A percentile compares a stretch with the other conserved stretches of the same genome.
These are phyloP conservation scores for Rubia tinctorum DNA, from an alignment of 305 asterid species.

Conservation along the genomic window DNA sequence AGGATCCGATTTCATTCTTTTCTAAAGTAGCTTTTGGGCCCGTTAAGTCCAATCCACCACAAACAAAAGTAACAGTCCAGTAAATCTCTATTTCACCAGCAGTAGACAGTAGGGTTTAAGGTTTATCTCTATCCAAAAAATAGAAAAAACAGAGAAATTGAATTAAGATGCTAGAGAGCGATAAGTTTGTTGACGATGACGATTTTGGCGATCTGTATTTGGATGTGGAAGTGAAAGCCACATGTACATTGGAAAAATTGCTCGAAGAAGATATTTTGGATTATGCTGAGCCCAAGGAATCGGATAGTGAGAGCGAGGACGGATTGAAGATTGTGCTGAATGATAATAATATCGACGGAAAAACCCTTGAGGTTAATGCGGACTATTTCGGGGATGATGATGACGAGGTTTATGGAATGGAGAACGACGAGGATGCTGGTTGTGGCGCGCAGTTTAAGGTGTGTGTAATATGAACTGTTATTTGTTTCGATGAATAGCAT, in stretches of 20 bases:
- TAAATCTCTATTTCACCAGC: not conserved
- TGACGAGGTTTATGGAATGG: conserved; percentile 17
- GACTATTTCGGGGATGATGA: too few relatives aligned
- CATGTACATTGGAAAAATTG: conserved; percentile 24
- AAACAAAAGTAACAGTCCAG: not conserved
- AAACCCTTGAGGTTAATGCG: not conserved
- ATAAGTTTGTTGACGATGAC: conserved; percentile 22
- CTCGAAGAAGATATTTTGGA: conserved; percentile 14
- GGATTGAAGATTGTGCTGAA: conserved; percentile 38
- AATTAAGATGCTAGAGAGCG: conserved; percentile 35
- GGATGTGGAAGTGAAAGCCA: conserved; percentile 56
- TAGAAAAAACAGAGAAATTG: not conserved
- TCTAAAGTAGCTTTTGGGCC: not conserved
- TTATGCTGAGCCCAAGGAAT: conserved; percentile 7
- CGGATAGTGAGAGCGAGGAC: conserved; percentile 28
- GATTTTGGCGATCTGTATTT: conserved; percentile 66
- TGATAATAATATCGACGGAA: conserved; percentile 23
- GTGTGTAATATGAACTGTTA: not conserved
- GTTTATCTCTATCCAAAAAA: not conserved
- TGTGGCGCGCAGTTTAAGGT: conserved; percentile 30
- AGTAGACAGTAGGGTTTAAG: conserved; percentile 19
- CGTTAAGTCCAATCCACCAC: not conserved
- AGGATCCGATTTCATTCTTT: too few relatives aligned
- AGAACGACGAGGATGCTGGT: conserved; percentile 13
- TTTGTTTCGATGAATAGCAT: not conserved